Percentiles rank a stretch among this genome's conserved stretches.
Evolutionary conservation across 257 asterid species (phyloP).

Genomic region (Lithospermum erythrorhizon): DNA sequence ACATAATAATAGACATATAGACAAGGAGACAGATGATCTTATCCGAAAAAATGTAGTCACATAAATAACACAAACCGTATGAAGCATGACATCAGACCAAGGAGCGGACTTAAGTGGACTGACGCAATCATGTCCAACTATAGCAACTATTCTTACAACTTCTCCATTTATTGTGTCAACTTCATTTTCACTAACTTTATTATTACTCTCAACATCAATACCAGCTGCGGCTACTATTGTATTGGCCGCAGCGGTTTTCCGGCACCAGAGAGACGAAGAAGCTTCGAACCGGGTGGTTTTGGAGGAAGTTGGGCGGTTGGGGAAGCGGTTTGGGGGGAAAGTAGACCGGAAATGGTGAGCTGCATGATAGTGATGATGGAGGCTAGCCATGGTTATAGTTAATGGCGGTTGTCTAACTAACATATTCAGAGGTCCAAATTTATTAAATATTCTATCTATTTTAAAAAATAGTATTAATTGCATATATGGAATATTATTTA

Average conservation of each 20-base stretch:
- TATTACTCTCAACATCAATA: neutral
- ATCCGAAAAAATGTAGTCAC: too few relatives aligned
- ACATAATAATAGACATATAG: too few relatives aligned
- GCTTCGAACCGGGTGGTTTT: neutral
- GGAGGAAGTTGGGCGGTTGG: neutral
- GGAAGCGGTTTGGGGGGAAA: conserved; percentile 2
- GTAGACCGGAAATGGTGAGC: neutral
- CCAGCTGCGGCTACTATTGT: neutral
- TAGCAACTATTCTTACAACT: conserved; percentile 59
- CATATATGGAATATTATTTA: too few relatives aligned
- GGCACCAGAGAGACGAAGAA: neutral
- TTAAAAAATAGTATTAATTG: too few relatives aligned
- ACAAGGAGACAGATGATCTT: too few relatives aligned
- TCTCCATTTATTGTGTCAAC: conserved; percentile 16
- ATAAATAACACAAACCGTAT: conserved; percentile 46
- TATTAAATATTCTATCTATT: too few relatives aligned
- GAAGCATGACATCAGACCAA: conserved; percentile 78
- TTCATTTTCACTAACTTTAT: conserved; percentile 7
- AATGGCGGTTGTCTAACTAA: too few relatives aligned
- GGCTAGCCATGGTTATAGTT: neutral
- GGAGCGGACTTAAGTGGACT: conserved; percentile 79
- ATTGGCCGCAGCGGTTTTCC: conserved; percentile 2
- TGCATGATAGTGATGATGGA: neutral
- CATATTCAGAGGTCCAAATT: too few relatives aligned
- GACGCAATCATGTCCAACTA: conserved; percentile 75